Conservation (phyloP, 495 filamentous ascomycete species). For the Penicillium nucicola region DNA sequence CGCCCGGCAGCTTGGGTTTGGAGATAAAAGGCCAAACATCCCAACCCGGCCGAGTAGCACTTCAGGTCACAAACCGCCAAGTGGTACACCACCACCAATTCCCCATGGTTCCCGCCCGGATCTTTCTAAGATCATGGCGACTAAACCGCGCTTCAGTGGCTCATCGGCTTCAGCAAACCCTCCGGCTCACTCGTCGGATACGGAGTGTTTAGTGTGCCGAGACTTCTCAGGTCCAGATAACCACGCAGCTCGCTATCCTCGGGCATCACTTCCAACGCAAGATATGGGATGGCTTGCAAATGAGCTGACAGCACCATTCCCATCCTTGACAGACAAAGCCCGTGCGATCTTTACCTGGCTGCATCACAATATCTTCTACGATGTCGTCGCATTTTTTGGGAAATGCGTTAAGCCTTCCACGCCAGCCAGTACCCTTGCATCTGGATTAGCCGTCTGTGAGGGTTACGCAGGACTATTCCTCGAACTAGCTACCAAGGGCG, state of each 20-base stretch:
- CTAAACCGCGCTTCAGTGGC: slow-evolving; percentile 46
- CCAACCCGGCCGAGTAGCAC: slow-evolving; percentile 17
- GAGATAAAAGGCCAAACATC: slow-evolving; percentile 28
- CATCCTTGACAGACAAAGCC: slow-evolving; percentile 82
- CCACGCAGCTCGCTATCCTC: slow-evolving; percentile 75
- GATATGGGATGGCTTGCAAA: slow-evolving; percentile 70
- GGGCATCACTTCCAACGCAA: slow-evolving; percentile 59
- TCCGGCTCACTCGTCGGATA: slow-evolving; percentile 11
- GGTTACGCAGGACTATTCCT: slow-evolving; percentile 87
- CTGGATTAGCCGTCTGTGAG: slow-evolving; percentile 83
- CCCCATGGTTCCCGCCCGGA: slow-evolving; percentile 57
- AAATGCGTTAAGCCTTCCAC: slow-evolving; percentile 63
- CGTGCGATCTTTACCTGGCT: slow-evolving; percentile 91
- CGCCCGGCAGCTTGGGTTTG: slow-evolving; percentile 38
- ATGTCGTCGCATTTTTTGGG: slow-evolving; percentile 72
- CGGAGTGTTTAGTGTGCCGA: slow-evolving; percentile 72
- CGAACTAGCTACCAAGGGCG: slow-evolving; percentile 67
- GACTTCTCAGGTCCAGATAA: slow-evolving; percentile 81
- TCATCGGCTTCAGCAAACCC: slow-evolving; percentile 13
- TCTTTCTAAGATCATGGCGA: slow-evolving; percentile 50
- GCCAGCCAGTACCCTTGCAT: slow-evolving; percentile 61
- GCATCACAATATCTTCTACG: slow-evolving; percentile 90
- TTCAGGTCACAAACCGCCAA: background rate
- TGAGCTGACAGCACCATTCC: slow-evolving; percentile 74
- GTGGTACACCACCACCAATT: slow-evolving; percentile 49